A percentile compares a stretch with the other conserved stretches of the same genome.
Evolutionary conservation across 768 basidiomycete genomes (phyloP).

Genomic region (Erythrobasidium yunnanense): DNA sequence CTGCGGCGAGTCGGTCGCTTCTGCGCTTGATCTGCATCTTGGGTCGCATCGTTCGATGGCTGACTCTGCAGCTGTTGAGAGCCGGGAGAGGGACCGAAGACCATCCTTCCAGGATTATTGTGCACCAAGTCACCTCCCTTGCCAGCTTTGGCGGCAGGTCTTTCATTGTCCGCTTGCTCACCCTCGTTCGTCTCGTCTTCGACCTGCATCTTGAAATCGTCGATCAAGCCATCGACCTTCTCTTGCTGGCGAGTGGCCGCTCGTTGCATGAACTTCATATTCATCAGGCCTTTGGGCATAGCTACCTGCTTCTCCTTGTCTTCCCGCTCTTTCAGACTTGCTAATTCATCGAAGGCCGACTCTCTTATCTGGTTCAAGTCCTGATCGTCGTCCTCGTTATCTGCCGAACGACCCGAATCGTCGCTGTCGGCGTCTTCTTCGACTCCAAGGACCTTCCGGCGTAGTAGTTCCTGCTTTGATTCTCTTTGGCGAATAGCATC

Average conservation of each 20-base stretch:
- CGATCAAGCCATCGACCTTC: slow-evolving; percentile 54
- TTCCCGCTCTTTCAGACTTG: slow-evolving; percentile 46
- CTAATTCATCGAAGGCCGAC: slow-evolving; percentile 67
- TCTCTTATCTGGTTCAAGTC: slow-evolving; percentile 49
- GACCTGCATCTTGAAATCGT: slow-evolving; percentile 56
- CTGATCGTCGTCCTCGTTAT: slow-evolving; percentile 41
- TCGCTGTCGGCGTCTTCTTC: slow-evolving; percentile 45
- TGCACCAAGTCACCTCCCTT: slow-evolving; percentile 39
- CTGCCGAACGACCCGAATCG: slow-evolving; percentile 46
- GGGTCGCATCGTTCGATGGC: not conserved
- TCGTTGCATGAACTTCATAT: slow-evolving; percentile 98
- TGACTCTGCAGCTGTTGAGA: not conserved
- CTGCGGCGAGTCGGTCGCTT: slow-evolving; percentile 1
- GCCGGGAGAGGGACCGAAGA: slow-evolving; percentile 40
- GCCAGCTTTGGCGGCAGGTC: slow-evolving; percentile 33
- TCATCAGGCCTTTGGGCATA: slow-evolving; percentile 60
- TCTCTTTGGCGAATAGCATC: slow-evolving; percentile 76
- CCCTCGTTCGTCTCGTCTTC: slow-evolving; percentile 41
- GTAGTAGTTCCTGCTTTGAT: slow-evolving; percentile 64
- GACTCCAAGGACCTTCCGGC: slow-evolving; percentile 59
- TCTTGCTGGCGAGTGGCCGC: slow-evolving; percentile 60
- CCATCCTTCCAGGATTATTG: slow-evolving; percentile 43
- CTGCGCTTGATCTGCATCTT: slow-evolving; percentile 1
- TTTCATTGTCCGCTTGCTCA: slow-evolving; percentile 38
- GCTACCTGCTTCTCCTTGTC: slow-evolving; percentile 38